Conservation (phyloP, 1,284 basidiomycete species). For the Athelia sp. region DNA sequence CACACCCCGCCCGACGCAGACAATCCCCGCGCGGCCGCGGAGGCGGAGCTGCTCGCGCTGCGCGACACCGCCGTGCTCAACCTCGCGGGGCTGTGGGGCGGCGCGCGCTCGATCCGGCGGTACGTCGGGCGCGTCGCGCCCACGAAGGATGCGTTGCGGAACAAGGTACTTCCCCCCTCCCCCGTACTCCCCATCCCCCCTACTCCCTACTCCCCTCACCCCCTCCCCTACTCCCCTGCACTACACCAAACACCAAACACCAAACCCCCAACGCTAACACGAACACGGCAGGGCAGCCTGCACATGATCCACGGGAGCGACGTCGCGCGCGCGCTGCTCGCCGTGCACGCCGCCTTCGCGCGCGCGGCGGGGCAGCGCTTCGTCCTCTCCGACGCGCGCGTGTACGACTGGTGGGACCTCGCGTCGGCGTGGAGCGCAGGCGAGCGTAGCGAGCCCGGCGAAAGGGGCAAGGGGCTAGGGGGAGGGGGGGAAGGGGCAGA, state of each 20-base stretch:
- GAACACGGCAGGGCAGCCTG: conserved; percentile 46
- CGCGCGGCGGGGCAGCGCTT: conserved; percentile 46
- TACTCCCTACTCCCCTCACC: not conserved
- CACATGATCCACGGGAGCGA: conserved; percentile 58
- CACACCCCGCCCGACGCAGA: conserved; percentile 41
- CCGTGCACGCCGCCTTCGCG: conserved; percentile 38
- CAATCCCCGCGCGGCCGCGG: conserved; percentile 44
- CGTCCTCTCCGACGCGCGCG: conserved; percentile 52
- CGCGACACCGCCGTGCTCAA: conserved; percentile 49
- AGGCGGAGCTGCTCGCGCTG: conserved; percentile 44
- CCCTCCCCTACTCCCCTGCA: not conserved
- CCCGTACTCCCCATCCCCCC: not conserved
- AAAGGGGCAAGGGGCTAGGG: not conserved
- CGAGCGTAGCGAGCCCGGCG: conserved; percentile 2
- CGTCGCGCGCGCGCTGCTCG: conserved; percentile 53
- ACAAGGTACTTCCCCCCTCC: conserved; percentile 32
- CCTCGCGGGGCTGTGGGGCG: conserved; percentile 63
- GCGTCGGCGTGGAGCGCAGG: conserved; percentile 49
- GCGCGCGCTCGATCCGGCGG: conserved; percentile 38
- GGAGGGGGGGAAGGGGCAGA: too few species aligned
- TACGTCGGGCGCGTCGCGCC: conserved; percentile 50
- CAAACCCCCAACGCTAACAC: too few species aligned
- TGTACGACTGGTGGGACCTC: conserved; percentile 69
- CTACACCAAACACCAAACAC: not conserved
- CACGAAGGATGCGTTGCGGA: conserved; percentile 45